Base-by-base conservation (phyloP, 2,329 filamentous ascomycete genomes). In the Apiospora arundinis region DNA sequence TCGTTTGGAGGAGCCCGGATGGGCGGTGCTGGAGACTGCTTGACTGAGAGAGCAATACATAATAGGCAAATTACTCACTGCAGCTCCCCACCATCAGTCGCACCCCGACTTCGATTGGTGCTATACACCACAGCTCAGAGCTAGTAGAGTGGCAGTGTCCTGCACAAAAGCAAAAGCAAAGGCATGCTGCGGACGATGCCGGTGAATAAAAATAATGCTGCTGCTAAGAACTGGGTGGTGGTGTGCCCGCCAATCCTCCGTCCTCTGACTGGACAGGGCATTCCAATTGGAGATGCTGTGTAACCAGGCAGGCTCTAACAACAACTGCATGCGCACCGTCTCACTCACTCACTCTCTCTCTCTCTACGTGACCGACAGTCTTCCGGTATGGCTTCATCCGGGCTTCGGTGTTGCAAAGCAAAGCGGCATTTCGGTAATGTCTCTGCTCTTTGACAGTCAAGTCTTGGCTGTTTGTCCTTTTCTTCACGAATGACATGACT, bases 171-270 rank as follows among this genome's bases (percentile, higher is more conserved):
- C 56, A 63, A 63, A 56, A 56, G 23, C 23, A 9, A 28, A 56
- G 25, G 28, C 28, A 21, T 63, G 56, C 56, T 63, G 56, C 56
- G 56, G 56, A n/a, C 32, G 18, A n/a, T 63, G 56, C 56, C 32
- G 56, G 56, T 40, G 56, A 63, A 40, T 63, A 63, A 63, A 63
- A 63, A 40, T 63, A 63, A 63, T 63, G 14, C 56, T 63, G 52
- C 52, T 37, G 52, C 28, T 60, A 60, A 5, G 4, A 60, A 16
- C 32, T 32, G 52, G 14, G 52, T 60, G 56, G 18, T 40, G 56
- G 18, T 40, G 32, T 63, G 56, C 12, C 32, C 32, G 32, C 32
- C 32, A 21, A 63, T 63, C 56, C 28, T 63, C 12, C 56, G 56
- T 40, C 56, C 40, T 63, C 56, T 63, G 56, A 40, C 56, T 63